Percentiles rank a stretch among this genome's conserved stretches.
These are phyloP conservation scores for Stylosanthes scabra DNA, from an alignment of 331 rosid genomes.

Conservation along the genomic window DNA sequence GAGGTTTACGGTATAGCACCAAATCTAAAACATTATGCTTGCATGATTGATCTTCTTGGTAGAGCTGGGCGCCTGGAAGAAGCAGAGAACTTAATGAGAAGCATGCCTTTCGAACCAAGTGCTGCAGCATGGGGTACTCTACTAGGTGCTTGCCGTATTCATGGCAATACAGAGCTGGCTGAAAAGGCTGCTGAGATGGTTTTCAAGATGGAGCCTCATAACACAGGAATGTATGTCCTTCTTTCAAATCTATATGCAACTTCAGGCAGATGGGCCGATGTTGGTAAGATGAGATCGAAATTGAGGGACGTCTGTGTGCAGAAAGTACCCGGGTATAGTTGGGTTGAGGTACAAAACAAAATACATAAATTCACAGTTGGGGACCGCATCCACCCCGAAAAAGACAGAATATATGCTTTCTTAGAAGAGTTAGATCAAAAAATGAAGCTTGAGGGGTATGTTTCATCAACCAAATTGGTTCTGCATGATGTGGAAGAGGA, in stretches of 20 bases:
- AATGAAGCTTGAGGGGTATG: constrained; percentile 86
- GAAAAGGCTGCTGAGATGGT: constrained; percentile 90
- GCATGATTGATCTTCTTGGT: constrained; percentile 97
- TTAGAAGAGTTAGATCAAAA: constrained; percentile 82
- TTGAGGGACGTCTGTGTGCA: constrained; percentile 84
- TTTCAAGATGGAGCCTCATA: constrained; percentile 91
- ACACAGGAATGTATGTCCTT: constrained; percentile 95
- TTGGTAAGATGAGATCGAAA: constrained; percentile 76
- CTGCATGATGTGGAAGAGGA: constrained; percentile 98
- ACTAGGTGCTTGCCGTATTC: constrained; percentile 90
- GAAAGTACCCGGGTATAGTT: constrained; percentile 94
- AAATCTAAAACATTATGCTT: constrained; percentile 82
- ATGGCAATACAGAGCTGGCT: constrained; percentile 83
- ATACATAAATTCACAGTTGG: constrained; percentile 84
- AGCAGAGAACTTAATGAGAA: constrained; percentile 77
- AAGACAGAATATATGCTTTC: constrained; percentile 74
- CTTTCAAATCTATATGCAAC: constrained; percentile 96
- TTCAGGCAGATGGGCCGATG: constrained; percentile 94
- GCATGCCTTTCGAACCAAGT: constrained; percentile 84
- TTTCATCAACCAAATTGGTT: constrained; percentile 87
- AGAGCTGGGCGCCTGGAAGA: constrained; percentile 88
- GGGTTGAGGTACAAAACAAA: constrained; percentile 90
- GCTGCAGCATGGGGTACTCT: constrained; percentile 98
- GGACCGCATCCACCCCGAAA: constrained; percentile 82
- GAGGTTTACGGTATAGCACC: constrained; percentile 65